A percentile compares a stretch with the other conserved stretches of the same genome.
These are phyloP conservation scores for Phytopythium delawarense DNA, from an alignment of 352 stramenopile species.

Conservation along the genomic window DNA sequence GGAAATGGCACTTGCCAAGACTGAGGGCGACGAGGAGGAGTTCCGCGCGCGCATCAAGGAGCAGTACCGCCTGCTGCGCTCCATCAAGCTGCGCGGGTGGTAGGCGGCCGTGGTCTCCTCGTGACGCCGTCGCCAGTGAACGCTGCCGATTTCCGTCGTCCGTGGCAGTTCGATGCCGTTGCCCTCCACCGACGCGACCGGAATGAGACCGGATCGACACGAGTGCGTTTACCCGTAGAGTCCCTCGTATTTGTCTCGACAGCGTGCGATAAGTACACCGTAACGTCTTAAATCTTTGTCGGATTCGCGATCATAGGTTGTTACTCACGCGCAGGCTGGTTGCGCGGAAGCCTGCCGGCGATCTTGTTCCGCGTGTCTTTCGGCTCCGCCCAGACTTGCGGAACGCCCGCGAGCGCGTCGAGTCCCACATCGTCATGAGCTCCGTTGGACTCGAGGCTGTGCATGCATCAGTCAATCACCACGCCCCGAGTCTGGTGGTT, in stretches of 20 bases:
- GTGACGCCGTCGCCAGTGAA: neutral
- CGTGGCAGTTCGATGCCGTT: neutral
- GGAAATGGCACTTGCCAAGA: conserved; percentile 40
- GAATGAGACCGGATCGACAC: neutral
- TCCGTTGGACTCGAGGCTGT: neutral
- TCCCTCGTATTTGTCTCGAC: neutral
- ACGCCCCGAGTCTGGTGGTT: neutral
- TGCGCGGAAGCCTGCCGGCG: neutral
- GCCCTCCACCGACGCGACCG: neutral
- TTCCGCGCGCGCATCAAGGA: conserved; percentile 51
- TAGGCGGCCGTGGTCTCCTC: neutral
- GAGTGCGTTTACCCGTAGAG: neutral
- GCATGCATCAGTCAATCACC: no score
- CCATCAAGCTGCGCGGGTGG: conserved; percentile 35
- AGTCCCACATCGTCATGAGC: conserved; percentile 7
- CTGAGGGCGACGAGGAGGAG: conserved; percentile 43
- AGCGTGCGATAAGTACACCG: neutral
- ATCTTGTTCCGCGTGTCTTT: conserved; percentile 1
- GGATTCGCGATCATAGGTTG: neutral
- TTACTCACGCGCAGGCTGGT: neutral
- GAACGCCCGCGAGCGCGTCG: neutral
- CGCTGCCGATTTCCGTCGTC: neutral
- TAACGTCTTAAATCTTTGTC: neutral
- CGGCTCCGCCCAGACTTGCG: neutral
- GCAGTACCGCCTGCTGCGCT: conserved; percentile 46